Percentiles rank a stretch among this genome's conserved stretches.
These are phyloP conservation scores for Pseudogymnoascus sp. DNA, from an alignment of 2,329 filamentous ascomycete genomes.

Conservation along the genomic window DNA sequence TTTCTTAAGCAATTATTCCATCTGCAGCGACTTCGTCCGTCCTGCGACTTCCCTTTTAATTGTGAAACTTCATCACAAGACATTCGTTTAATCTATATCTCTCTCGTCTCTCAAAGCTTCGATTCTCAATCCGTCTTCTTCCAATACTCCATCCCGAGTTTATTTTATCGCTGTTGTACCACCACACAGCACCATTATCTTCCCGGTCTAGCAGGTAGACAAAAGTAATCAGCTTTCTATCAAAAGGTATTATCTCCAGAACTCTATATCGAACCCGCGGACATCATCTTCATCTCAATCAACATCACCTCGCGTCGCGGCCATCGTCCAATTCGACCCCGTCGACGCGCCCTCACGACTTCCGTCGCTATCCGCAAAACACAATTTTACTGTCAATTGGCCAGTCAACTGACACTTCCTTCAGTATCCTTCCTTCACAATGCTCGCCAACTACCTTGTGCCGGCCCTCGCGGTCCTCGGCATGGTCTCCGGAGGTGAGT, in stretches of 20 bases:
- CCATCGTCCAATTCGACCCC: background rate
- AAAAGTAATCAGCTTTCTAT: slow-evolving; percentile 8
- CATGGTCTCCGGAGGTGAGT: slow-evolving; percentile 33
- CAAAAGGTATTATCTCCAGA: background rate
- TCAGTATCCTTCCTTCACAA: slow-evolving; percentile 31
- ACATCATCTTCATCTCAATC: background rate
- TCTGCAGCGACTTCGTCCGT: background rate
- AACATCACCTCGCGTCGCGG: background rate
- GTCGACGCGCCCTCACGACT: slow-evolving; percentile 6
- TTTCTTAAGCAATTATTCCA: background rate
- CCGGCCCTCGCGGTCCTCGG: slow-evolving; percentile 40
- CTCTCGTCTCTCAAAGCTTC: background rate
- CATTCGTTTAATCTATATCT: background rate
- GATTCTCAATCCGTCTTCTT: background rate
- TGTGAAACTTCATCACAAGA: background rate
- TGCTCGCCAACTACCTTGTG: slow-evolving; percentile 41
- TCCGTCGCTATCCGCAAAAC: background rate
- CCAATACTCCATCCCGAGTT: background rate
- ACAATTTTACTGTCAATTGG: slow-evolving; percentile 7
- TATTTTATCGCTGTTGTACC: slow-evolving; percentile 1
- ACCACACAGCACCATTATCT: background rate
- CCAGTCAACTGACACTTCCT: slow-evolving; percentile 17
- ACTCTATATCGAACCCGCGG: background rate
- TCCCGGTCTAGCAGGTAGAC: background rate
- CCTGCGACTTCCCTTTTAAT: background rate